phyloP scores from a whole-genome alignment of 345 rosid species.

The Jatropha curcas region DNA sequence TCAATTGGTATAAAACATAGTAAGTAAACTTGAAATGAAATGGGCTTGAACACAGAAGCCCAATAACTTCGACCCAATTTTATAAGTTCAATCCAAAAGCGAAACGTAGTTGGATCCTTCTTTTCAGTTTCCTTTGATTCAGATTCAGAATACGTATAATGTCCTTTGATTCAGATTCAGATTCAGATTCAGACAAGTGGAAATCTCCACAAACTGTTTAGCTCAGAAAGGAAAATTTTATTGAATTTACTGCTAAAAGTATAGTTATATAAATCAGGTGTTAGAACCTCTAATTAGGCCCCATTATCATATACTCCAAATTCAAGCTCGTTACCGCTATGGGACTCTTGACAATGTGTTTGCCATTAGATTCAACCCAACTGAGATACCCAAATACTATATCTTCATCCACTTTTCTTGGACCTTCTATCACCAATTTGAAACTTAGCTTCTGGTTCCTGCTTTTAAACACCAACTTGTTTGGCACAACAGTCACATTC shows the following conservation, averaged over 20 bases:
- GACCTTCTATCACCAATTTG: constrained; percentile 42
- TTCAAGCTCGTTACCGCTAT: constrained; percentile 35
- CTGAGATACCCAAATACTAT: constrained; percentile 39
- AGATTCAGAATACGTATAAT: too few species aligned
- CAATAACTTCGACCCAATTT: too few species aligned
- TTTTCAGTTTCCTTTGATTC: too few species aligned
- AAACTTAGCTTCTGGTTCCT: constrained; percentile 43
- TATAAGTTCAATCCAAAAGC: too few species aligned
- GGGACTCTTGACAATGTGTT: constrained; percentile 50
- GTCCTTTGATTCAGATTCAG: too few species aligned
- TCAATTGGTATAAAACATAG: too few species aligned
- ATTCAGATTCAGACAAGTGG: too few species aligned
- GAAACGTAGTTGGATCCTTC: too few species aligned
- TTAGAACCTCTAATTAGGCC: not conserved
- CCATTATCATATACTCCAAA: not conserved
- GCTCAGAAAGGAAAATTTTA: not conserved
- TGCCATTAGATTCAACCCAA: constrained; percentile 46
- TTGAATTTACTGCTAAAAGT: too few species aligned
- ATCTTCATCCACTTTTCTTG: constrained; percentile 5
- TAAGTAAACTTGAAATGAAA: too few species aligned
- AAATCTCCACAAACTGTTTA: not conserved
- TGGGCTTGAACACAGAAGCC: too few species aligned
- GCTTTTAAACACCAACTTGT: constrained; percentile 36
- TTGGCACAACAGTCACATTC: constrained; percentile 36
- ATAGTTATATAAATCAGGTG: too few species aligned